Percentiles rank a stretch among this genome's conserved stretches.
Evolutionary conservation across 2,329 filamentous ascomycete genomes (phyloP).

Genomic region (Aspergillus quadrilineatus): DNA sequence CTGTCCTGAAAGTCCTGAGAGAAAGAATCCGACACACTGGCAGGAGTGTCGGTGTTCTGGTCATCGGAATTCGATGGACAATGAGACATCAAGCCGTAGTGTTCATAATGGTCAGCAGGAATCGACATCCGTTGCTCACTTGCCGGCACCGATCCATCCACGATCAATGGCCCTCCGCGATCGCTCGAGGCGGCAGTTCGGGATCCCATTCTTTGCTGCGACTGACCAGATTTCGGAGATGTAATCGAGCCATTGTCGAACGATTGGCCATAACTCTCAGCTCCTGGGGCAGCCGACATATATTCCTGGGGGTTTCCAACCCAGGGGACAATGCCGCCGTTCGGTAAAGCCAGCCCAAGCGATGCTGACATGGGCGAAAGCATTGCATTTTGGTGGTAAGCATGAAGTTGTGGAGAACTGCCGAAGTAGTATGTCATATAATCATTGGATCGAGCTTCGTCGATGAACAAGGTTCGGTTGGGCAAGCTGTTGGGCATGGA

Average conservation of each 20-base stretch:
- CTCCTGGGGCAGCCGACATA: conserved; percentile 26
- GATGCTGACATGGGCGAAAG: conserved; percentile 39
- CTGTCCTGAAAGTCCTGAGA: conserved; percentile 41
- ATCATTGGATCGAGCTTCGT: conserved; percentile 43
- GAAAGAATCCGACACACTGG: conserved; percentile 39
- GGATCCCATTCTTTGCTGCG: conserved; percentile 26
- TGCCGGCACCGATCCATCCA: conserved; percentile 47
- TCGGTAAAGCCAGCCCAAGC: conserved; percentile 41
- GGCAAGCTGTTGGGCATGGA: conserved; percentile 35
- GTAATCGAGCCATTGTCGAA: conserved; percentile 27
- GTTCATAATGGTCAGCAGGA: conserved; percentile 36
- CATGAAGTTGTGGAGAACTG: conserved; percentile 44
- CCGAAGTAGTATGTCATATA: conserved; percentile 49
- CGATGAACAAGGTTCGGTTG: conserved; percentile 34
- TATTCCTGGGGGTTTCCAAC: conserved; percentile 36
- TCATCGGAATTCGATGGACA: conserved; percentile 45
- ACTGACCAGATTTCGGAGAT: conserved; percentile 20
- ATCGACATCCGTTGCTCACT: conserved; percentile 38
- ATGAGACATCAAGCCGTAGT: conserved; percentile 37
- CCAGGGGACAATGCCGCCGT: conserved; percentile 37
- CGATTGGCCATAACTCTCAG: conserved; percentile 23
- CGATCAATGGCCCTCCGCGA: conserved; percentile 44
- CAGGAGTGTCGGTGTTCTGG: conserved; percentile 36
- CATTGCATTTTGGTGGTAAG: conserved; percentile 41
- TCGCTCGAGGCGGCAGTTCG: conserved; percentile 30